Evolutionary conservation across 2,329 filamentous ascomycete species (phyloP).

Genomic region (Dactylonectria macrodidyma): DNA sequence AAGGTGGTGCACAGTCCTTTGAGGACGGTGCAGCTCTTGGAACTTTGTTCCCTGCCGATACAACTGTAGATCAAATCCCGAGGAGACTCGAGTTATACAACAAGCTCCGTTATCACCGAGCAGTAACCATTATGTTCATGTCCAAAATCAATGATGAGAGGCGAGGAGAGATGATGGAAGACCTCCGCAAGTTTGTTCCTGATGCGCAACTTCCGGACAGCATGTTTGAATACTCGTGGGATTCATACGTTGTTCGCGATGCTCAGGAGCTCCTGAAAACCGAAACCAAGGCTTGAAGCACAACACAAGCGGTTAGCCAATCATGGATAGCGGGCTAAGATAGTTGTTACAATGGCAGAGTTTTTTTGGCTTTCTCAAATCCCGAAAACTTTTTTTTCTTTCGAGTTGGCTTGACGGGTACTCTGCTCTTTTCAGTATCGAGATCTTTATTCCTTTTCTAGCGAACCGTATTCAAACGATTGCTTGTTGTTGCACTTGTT

Average conservation of each 20-base stretch:
- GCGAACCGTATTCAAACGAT: no score
- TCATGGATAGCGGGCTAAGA: no score
- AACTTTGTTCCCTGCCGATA: slow-evolving; percentile 6
- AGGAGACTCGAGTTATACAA: slow-evolving; percentile 20
- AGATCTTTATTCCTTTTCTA: no score
- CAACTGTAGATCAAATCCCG: slow-evolving; percentile 8
- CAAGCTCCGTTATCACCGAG: slow-evolving; percentile 12
- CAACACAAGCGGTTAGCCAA: no score
- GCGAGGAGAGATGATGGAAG: slow-evolving; percentile 18
- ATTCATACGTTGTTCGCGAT: not conserved
- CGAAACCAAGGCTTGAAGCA: not conserved
- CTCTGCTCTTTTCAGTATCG: no score
- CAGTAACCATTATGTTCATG: slow-evolving; percentile 18
- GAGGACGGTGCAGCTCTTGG: slow-evolving; percentile 32
- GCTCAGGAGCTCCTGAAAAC: not conserved
- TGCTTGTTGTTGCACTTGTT: no score
- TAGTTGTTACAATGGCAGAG: no score
- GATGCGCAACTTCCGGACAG: not conserved
- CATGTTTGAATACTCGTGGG: slow-evolving; percentile 17
- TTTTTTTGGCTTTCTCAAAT: no score
- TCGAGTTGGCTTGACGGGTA: no score
- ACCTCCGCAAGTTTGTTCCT: slow-evolving; percentile 5
- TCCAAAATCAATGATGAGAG: slow-evolving; percentile 8
- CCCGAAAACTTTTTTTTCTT: no score
- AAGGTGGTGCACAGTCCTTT: slow-evolving; percentile 29